These are phyloP conservation scores for Pittosporum tobira DNA, from an alignment of 129 eudicot genomes.

Conservation along the genomic window DNA sequence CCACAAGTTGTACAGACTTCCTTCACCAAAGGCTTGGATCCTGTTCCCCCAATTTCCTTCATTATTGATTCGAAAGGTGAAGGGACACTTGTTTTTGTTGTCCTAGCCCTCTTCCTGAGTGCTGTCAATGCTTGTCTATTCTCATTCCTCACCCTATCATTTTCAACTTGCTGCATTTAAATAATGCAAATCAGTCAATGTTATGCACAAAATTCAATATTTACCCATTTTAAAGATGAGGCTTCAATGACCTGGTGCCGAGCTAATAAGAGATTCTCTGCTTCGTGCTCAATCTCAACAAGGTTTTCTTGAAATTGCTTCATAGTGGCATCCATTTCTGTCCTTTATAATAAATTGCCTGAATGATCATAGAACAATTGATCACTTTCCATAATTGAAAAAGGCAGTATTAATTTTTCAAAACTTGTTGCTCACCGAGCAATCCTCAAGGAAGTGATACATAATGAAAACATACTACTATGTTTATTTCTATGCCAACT, in stretches of 20 bases:
- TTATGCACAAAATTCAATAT: not conserved
- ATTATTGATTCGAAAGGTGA: slow-evolving; percentile 73
- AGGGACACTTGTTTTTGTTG: slow-evolving; percentile 74
- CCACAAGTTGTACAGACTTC: slow-evolving; percentile 88
- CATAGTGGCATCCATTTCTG: slow-evolving; percentile 56
- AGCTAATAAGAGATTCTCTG: slow-evolving; percentile 66
- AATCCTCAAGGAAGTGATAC: too few species aligned
- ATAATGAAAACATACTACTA: too few species aligned
- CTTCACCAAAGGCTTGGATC: slow-evolving; percentile 55
- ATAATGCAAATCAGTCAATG: not conserved
- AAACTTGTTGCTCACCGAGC: too few species aligned
- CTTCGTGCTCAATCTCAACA: slow-evolving; percentile 63
- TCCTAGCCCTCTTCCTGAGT: slow-evolving; percentile 59
- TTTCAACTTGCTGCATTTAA: slow-evolving; percentile 56
- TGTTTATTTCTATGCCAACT: too few species aligned
- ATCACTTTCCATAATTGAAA: not conserved
- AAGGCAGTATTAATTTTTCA: too few species aligned
- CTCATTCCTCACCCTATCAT: slow-evolving; percentile 72
- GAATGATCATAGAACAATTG: slow-evolving; percentile 1
- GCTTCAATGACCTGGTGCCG: slow-evolving; percentile 61
- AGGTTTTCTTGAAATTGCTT: slow-evolving; percentile 51
- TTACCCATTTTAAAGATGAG: not conserved
- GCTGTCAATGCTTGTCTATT: slow-evolving; percentile 92
- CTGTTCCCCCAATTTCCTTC: slow-evolving; percentile 51
- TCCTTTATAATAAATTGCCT: slow-evolving; percentile 15